These are phyloP conservation scores for Botrytis sinoallii DNA, from an alignment of 2,329 filamentous ascomycete genomes.

Conservation along the genomic window DNA sequence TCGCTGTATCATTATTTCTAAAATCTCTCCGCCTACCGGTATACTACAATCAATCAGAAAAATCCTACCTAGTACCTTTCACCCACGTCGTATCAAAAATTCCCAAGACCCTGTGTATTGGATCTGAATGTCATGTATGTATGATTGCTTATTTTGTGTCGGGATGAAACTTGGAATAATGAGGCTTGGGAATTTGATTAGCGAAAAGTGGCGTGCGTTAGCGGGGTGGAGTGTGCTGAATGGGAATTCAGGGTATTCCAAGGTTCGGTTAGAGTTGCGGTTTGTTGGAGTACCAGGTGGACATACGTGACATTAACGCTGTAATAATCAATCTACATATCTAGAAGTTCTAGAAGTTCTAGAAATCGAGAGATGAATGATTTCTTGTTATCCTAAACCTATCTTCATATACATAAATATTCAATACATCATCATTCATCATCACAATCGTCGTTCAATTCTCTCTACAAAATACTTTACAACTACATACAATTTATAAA, in stretches of 20 bases:
- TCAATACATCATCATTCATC: neutral
- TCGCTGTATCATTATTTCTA: neutral
- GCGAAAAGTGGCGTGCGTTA: neutral
- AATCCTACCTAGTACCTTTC: neutral
- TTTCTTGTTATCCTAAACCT: neutral
- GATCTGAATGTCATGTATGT: neutral
- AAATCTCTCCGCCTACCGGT: neutral
- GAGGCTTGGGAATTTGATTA: neutral
- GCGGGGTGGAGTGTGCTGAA: neutral
- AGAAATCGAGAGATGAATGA: neutral
- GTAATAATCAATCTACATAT: neutral
- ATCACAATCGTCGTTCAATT: neutral
- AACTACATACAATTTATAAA: neutral
- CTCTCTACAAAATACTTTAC: neutral
- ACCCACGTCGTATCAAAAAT: neutral
- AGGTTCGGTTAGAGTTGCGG: neutral
- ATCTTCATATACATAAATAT: neutral
- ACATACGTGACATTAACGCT: neutral
- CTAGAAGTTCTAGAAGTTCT: neutral
- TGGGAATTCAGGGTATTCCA: neutral
- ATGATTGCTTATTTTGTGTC: neutral
- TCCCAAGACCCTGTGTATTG: neutral
- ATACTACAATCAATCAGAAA: too few relatives aligned
- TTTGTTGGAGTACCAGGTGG: too few relatives aligned
- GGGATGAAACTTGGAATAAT: neutral